Evolutionary conservation across 164 flowering plant species (phyloP).

Genomic region (Chimonanthus praecox): DNA sequence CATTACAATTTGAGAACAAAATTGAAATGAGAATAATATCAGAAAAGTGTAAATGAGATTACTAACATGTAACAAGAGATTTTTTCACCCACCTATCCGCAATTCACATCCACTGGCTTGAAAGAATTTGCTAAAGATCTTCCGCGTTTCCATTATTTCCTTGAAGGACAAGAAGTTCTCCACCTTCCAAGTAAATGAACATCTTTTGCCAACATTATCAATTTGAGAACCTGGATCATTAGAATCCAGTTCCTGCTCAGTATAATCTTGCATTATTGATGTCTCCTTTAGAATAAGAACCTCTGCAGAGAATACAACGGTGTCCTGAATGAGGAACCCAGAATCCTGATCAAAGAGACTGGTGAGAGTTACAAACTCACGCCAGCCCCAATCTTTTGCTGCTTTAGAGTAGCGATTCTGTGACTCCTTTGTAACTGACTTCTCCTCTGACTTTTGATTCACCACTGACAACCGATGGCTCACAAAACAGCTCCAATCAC

Average conservation of each 20-base stretch:
- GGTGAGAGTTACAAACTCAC: conserved; percentile 94
- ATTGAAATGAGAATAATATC: background rate
- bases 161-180: conserved; percentile 94
- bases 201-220: conserved; percentile 44
- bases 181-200: conserved; percentile 93
- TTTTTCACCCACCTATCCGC: conserved; percentile 71
- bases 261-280: conserved; percentile 59
- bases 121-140: conserved; percentile 95
- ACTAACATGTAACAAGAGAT: background rate
- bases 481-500: conserved; percentile 99
- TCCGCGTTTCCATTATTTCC: conserved; percentile 95
- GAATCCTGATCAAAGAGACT: conserved; percentile 98
- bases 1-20: conserved; percentile 12
- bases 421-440: conserved; percentile 89
- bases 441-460: conserved; percentile 91
- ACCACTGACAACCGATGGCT: conserved; percentile 95
- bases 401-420: conserved; percentile 97
- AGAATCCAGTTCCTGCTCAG: conserved; percentile 45
- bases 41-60: background rate
- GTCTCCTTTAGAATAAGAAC: conserved; percentile 95
- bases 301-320: conserved; percentile 91
- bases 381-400: conserved; percentile 99
- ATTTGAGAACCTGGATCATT: conserved; percentile 29
- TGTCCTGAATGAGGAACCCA: conserved; percentile 90
- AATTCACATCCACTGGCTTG: conserved; percentile 99